Conservation (phyloP, 208 protist genomes). For the Leishmania amazonensis region DNA sequence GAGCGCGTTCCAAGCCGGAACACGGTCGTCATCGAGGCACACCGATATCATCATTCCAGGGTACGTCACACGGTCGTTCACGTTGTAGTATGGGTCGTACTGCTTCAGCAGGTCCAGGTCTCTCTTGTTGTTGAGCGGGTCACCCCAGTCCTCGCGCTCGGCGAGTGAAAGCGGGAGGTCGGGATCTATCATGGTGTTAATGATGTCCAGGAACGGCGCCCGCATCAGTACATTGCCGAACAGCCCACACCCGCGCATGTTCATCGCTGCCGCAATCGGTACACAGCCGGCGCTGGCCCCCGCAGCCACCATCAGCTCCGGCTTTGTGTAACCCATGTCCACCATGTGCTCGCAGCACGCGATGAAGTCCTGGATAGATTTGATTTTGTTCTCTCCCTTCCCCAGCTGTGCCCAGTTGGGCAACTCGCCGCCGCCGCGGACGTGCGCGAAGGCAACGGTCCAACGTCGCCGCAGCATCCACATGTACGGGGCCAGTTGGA, state of each 20-base stretch:
- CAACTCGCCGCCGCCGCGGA: constrained; percentile 94
- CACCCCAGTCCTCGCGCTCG: constrained; percentile 95
- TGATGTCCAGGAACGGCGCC: constrained; percentile 94
- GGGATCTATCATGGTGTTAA: constrained; percentile 93
- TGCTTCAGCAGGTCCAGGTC: constrained; percentile 69
- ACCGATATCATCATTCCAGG: constrained; percentile 92
- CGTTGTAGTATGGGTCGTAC: constrained; percentile 92
- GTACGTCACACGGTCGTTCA: constrained; percentile 90
- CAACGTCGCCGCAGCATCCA: constrained; percentile 91
- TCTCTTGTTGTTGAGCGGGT: constrained; percentile 78
- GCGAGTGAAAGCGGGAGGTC: constrained; percentile 90
- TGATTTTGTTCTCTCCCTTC: constrained; percentile 84
- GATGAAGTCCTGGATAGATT: constrained; percentile 92
- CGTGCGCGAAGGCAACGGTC: constrained; percentile 91
- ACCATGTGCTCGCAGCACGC: constrained; percentile 93
- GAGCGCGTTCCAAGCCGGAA: constrained; percentile 88
- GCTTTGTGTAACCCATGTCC: constrained; percentile 82
- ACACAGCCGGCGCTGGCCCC: constrained; percentile 94
- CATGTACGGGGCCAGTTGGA: constrained; percentile 94
- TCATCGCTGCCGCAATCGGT: constrained; percentile 93
- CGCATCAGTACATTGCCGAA: constrained; percentile 87
- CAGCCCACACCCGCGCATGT: constrained; percentile 86
- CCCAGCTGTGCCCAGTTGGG: constrained; percentile 83
- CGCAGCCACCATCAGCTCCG: constrained; percentile 87
- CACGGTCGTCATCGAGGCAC: constrained; percentile 89